Evolutionary conservation across 306 rosid genomes (phyloP).

Genomic region (Sicyos edulis): DNA sequence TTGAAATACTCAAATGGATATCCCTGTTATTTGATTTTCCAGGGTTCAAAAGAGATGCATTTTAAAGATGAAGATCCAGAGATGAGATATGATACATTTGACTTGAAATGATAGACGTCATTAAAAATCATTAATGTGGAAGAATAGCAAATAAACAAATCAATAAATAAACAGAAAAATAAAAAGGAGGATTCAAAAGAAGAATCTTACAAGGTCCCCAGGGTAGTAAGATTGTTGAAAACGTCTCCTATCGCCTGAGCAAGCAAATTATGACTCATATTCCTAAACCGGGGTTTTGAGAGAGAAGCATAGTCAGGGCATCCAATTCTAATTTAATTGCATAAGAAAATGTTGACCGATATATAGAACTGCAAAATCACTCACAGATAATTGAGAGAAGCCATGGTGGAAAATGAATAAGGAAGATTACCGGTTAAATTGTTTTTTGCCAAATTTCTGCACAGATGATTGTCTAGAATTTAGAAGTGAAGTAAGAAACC

Average conservation of each 20-base stretch:
- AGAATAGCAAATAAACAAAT: neutral
- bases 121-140: neutral
- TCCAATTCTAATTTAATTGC: conserved; percentile 25
- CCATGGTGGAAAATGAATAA: conserved; percentile 71
- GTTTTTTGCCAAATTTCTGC: conserved; percentile 78
- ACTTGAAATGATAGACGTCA: neutral
- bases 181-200: neutral
- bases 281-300: conserved; percentile 43
- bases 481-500: neutral
- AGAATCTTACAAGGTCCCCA: conserved; percentile 64
- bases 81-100: neutral
- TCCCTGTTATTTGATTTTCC: neutral
- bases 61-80: neutral
- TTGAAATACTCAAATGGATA: neutral
- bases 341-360: conserved; percentile 4
- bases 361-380: conserved; percentile 28
- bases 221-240: conserved; percentile 49
- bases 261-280: conserved; percentile 61
- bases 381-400: conserved; percentile 66
- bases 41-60: neutral
- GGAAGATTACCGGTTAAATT: conserved; percentile 86
- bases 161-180: neutral
- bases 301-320: conserved; percentile 18
- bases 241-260: conserved; percentile 54
- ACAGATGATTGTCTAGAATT: conserved; percentile 11